Base-by-base conservation (phyloP, 306 rosid genomes). In the Lathyrus aphaca region DNA sequence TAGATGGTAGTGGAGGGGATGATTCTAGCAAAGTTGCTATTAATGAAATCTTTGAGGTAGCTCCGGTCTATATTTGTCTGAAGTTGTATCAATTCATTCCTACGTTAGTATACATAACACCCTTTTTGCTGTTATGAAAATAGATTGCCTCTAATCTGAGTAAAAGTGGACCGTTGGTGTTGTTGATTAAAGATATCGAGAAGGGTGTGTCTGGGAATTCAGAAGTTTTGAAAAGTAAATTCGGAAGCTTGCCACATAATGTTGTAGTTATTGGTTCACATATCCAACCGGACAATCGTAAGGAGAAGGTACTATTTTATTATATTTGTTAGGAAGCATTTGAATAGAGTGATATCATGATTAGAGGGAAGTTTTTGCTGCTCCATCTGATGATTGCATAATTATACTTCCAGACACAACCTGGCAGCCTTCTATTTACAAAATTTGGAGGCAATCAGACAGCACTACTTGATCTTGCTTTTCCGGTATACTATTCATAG, bases 381-480 rank as follows among this genome's bases (percentile, higher is more conserved):
- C 40, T 74, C 53, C 58, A 70, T 32, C 63, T 72, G 44, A 50
- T 73, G 61, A 49, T 18, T 51, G 50, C 14, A 2, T 72, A 35
- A 65, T 59, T 40, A 16, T 79, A 60, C 58, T 78, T 80, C 13
- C 87, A 94, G 99, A 75, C 89, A 49, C 99, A 90, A 64, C 89
- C 95, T 40, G 97, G 99, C 67, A 88, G 99, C 76, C 97, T 94
- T 82, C 72, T 94, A 64, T 94, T 94, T 69, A 91, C 99, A 5
- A 94, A 94, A 77, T 88, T 91, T 43, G 97, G 97, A 79, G 82
- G 93, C 80, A 91, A 79, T 77, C 99, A 91, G 76, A 91, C 99
- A 1, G 97, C 99, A 54, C 83, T 94, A 54, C 95, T 94, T 64
- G 99, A 94, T 91, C 92, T 90, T 84, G 97, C 96, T 70, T 87